phyloP scores from a whole-genome alignment of 768 basidiomycete genomes.

The Mycena kentingensis region DNA sequence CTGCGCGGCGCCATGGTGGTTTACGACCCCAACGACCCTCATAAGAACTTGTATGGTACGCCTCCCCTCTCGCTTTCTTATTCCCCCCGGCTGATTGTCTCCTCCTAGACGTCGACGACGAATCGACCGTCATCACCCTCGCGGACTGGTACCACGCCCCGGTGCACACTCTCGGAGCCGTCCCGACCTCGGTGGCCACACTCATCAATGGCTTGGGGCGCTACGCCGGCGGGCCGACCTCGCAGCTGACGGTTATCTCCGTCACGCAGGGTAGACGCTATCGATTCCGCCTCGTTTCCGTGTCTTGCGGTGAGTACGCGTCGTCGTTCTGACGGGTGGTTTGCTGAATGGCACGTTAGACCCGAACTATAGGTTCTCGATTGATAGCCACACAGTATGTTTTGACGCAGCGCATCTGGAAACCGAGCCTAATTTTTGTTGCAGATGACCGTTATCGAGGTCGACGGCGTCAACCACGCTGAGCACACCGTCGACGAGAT shows the following conservation, averaged over 20 bases:
- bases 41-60: slow-evolving; percentile 22
- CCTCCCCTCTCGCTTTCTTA: not conserved
- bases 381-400: slow-evolving; percentile 49
- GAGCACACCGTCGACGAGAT: slow-evolving; percentile 11
- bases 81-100: not conserved
- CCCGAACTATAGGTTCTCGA: slow-evolving; percentile 34
- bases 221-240: slow-evolving; percentile 15
- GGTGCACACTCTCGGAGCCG: slow-evolving; percentile 1
- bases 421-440: too few species aligned
- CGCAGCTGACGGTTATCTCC: slow-evolving; percentile 35
- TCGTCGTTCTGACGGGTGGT: too few species aligned
- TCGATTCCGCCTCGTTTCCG: slow-evolving; percentile 38
- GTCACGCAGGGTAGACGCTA: slow-evolving; percentile 38
- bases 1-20: slow-evolving; percentile 45
- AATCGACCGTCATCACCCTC: slow-evolving; percentile 31
- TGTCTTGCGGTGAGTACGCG: slow-evolving; percentile 30
- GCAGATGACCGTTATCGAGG: slow-evolving; percentile 58
- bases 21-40: slow-evolving; percentile 38
- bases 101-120: slow-evolving; percentile 10
- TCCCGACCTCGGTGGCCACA: slow-evolving; percentile 21
- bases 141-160: slow-evolving; percentile 31
- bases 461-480: slow-evolving; percentile 33
- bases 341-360: too few species aligned
- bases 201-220: slow-evolving; percentile 34
- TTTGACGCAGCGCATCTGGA: too few species aligned